Percentiles rank a stretch among this genome's conserved stretches.
Evolutionary conservation across 345 rosid species (phyloP).

Genomic region (Carallia pectinifolia): DNA sequence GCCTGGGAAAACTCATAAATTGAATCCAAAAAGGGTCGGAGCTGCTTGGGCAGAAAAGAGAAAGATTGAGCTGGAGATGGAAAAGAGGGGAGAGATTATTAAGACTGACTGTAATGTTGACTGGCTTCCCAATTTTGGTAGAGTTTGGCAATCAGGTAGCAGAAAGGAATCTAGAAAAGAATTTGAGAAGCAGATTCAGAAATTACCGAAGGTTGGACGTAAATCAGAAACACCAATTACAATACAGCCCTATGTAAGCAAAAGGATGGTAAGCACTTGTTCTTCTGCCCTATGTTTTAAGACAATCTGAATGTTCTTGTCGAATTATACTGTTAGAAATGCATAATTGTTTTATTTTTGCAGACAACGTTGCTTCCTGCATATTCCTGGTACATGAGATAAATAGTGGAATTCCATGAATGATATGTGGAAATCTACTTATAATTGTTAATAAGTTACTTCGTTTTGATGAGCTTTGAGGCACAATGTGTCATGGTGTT

Average conservation of each 20-base stretch:
- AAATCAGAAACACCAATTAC: constrained; percentile 44
- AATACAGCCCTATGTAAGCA: constrained; percentile 74
- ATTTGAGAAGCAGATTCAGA: constrained; percentile 69
- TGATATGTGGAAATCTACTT: not conserved
- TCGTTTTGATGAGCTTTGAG: not conserved
- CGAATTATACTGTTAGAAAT: not conserved
- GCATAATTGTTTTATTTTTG: constrained; percentile 3
- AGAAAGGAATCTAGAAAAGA: constrained; percentile 88
- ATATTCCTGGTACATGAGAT: constrained; percentile 1
- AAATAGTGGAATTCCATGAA: not conserved
- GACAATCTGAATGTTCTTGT: not conserved
- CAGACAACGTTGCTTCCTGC: not conserved
- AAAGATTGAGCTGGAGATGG: constrained; percentile 86
- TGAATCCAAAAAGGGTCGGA: constrained; percentile 94
- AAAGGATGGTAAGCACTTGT: constrained; percentile 58
- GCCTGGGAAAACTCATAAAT: constrained; percentile 48
- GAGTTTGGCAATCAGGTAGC: constrained; percentile 97
- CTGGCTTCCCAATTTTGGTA: constrained; percentile 98
- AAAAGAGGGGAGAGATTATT: constrained; percentile 62
- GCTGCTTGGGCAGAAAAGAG: constrained; percentile 98
- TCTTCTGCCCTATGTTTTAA: not conserved
- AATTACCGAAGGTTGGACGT: constrained; percentile 43
- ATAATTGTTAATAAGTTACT: too few relatives aligned
- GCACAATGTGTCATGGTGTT: not conserved
- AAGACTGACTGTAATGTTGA: constrained; percentile 44